phyloP scores from a whole-genome alignment of 768 basidiomycete species.

The Pleurotus tuber-regium region DNA sequence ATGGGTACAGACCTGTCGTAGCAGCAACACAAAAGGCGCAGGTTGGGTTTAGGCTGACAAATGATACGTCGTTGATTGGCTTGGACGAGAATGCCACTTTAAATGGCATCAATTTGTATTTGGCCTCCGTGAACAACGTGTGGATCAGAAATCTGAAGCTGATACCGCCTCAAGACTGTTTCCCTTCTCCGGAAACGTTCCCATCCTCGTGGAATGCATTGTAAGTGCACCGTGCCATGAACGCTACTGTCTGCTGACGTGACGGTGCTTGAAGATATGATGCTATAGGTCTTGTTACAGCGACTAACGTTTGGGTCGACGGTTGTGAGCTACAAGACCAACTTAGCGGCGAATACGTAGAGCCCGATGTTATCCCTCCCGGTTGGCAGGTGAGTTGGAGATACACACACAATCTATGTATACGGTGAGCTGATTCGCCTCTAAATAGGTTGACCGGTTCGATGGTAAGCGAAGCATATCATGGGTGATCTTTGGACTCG shows the following conservation, averaged over 20 bases:
- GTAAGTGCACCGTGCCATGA: conserved; percentile 2
- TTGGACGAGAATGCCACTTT: conserved; percentile 15
- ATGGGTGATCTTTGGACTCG: too few species aligned
- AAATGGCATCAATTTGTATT: conserved; percentile 15
- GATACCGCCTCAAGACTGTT: conserved; percentile 17
- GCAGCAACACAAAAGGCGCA: conserved; percentile 15
- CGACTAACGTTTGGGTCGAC: conserved; percentile 19
- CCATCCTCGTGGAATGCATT: conserved; percentile 17
- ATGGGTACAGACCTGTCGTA: conserved; percentile 15
- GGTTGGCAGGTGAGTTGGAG: conserved; percentile 12
- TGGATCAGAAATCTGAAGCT: conserved; percentile 18
- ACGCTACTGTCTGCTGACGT: not conserved
- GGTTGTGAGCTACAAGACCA: conserved; percentile 16
- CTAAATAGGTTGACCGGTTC: conserved; percentile 15
- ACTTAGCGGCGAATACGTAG: conserved; percentile 13
- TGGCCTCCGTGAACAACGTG: conserved; percentile 15
- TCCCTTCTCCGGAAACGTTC: conserved; percentile 17
- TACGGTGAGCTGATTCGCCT: not conserved
- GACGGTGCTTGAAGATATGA: conserved; percentile 11
- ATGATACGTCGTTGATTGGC: conserved; percentile 16
- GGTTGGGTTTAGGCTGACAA: conserved; percentile 15
- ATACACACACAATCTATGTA: not conserved
- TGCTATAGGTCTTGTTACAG: conserved; percentile 15
- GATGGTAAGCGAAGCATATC: conserved; percentile 15
- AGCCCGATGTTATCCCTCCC: conserved; percentile 11